Conservation (phyloP, 2,329 filamentous ascomycete species). For the Nemania serpens region DNA sequence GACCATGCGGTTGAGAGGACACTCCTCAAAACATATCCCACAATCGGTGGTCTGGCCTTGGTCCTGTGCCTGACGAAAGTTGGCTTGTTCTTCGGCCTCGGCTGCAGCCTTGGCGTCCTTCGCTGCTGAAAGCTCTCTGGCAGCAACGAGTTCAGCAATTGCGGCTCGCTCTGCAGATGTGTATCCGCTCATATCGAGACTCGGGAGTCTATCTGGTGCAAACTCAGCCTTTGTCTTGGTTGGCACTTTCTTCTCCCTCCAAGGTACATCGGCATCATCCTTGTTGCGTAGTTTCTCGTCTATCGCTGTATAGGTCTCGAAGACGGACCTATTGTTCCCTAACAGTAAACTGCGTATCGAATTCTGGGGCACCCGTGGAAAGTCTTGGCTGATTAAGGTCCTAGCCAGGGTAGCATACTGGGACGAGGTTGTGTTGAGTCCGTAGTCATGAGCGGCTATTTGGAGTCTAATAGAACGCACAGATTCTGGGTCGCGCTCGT, state of each 20-base stretch:
- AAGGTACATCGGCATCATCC: constrained; percentile 24
- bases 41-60: constrained; percentile 67
- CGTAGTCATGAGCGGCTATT: constrained; percentile 23
- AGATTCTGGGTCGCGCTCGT: constrained; percentile 22
- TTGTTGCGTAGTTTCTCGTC: constrained; percentile 36
- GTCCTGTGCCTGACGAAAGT: constrained; percentile 48
- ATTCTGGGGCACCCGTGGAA: constrained; percentile 39
- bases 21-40: constrained; percentile 72
- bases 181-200: constrained; percentile 29
- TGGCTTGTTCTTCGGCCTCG: constrained; percentile 42
- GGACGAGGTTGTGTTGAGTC: background rate
- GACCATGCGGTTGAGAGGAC: constrained; percentile 69
- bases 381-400: constrained; percentile 44
- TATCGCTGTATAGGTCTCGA: constrained; percentile 44
- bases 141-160: constrained; percentile 47
- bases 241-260: constrained; percentile 40
- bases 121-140: constrained; percentile 39
- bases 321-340: constrained; percentile 37
- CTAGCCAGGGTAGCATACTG: constrained; percentile 31
- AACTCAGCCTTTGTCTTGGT: constrained; percentile 31
- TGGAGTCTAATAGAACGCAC: constrained; percentile 27
- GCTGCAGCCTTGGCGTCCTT: constrained; percentile 36
- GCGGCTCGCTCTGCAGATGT: constrained; percentile 37
- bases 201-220: constrained; percentile 21
- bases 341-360: constrained; percentile 36